Percentiles rank a stretch among this genome's conserved stretches.
Evolutionary conservation across 2,329 filamentous ascomycete species (phyloP).

Genomic region (Phyllosticta citribraziliensis): DNA sequence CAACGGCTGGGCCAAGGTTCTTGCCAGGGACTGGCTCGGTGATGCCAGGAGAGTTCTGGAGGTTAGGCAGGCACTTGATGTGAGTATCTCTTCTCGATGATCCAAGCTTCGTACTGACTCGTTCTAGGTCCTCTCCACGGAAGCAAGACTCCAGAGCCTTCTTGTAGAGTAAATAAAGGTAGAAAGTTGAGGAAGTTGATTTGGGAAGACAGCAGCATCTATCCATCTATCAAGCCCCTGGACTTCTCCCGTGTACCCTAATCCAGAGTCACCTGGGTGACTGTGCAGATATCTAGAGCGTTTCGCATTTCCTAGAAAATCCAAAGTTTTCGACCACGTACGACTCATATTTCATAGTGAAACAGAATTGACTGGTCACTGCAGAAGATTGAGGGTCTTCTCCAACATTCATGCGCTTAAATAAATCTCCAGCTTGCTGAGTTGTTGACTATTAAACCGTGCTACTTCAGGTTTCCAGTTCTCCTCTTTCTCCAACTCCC

Average conservation of each 20-base stretch:
- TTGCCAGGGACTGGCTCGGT: constrained; percentile 86
- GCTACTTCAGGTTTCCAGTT: background rate
- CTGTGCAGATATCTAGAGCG: background rate
- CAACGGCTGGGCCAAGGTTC: constrained; percentile 86
- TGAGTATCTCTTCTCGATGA: constrained; percentile 39
- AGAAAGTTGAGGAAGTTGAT: background rate
- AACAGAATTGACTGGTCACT: background rate
- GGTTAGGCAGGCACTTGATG: constrained; percentile 91
- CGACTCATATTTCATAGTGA: background rate
- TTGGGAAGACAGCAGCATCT: background rate
- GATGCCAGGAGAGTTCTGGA: constrained; percentile 90
- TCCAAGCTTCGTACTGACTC: constrained; percentile 10
- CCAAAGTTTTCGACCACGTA: background rate
- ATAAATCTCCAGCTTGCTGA: background rate
- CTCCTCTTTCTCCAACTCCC: background rate
- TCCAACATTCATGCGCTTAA: background rate
- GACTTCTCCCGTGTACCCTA: background rate
- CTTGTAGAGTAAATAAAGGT: constrained; percentile 54
- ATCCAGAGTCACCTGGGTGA: background rate
- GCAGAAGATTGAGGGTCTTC: background rate
- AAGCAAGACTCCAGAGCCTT: constrained; percentile 81
- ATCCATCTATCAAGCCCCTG: background rate
- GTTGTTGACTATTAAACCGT: background rate
- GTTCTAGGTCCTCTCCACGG: constrained; percentile 72
- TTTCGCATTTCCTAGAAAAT: background rate